These are phyloP conservation scores for Phytophthora hybrid DNA, from an alignment of 352 stramenopile species.

Conservation along the genomic window DNA sequence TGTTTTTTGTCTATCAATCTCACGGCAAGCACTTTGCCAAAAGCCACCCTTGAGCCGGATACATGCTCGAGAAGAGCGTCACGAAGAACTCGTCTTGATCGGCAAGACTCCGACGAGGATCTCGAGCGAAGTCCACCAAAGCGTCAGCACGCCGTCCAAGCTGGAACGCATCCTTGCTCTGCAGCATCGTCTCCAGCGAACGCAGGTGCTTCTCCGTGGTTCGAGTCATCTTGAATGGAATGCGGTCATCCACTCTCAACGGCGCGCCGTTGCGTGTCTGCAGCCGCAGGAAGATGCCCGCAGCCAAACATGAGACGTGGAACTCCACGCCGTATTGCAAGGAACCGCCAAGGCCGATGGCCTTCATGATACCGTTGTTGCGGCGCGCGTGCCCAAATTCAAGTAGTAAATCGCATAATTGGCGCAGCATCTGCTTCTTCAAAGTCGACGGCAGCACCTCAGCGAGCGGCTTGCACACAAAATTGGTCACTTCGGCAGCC, in stretches of 20 bases:
- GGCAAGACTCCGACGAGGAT: constrained; percentile 72
- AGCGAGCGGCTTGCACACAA: constrained; percentile 67
- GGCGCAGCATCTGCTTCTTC: constrained; percentile 85
- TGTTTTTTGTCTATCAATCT: constrained; percentile 29
- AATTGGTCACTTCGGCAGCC: constrained; percentile 78
- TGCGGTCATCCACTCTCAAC: constrained; percentile 76
- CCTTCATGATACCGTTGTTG: constrained; percentile 89
- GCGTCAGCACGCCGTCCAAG: constrained; percentile 78
- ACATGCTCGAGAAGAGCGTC: constrained; percentile 86
- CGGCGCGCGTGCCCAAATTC: constrained; percentile 70
- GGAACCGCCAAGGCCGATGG: constrained; percentile 79
- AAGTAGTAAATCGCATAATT: constrained; percentile 70
- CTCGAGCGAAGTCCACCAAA: constrained; percentile 72
- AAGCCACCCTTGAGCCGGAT: constrained; percentile 81
- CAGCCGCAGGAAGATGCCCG: constrained; percentile 80
- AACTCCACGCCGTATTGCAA: constrained; percentile 84
- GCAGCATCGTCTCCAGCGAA: constrained; percentile 73
- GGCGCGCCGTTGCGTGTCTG: constrained; percentile 79
- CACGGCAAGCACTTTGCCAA: constrained; percentile 72
- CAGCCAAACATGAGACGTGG: constrained; percentile 75
- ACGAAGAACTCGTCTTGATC: constrained; percentile 91
- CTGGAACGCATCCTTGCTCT: constrained; percentile 82
- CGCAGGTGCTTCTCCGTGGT: constrained; percentile 84
- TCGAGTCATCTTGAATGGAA: constrained; percentile 83
- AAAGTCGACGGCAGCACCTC: constrained; percentile 62